These are phyloP conservation scores for Neurospora sublineolata DNA, from an alignment of 495 filamentous ascomycete genomes.

Conservation along the genomic window DNA sequence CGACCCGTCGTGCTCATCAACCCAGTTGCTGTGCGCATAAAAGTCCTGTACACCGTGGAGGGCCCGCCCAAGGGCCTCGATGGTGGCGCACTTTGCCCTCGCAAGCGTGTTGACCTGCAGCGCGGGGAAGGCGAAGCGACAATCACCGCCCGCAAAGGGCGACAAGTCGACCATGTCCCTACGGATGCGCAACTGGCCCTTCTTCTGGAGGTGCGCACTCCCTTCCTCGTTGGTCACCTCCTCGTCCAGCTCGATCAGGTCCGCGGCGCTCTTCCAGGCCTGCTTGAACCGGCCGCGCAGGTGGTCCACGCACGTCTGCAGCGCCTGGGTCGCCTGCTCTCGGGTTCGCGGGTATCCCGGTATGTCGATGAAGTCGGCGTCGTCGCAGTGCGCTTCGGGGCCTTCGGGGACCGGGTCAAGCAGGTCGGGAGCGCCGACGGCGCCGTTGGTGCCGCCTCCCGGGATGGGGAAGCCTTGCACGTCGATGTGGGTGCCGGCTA, in stretches of 20 bases:
- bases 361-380: conserved; percentile 19
- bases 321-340: conserved; percentile 8
- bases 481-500: conserved; percentile 15
- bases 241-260: background rate
- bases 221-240: background rate
- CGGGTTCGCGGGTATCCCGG: conserved; percentile 17
- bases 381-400: conserved; percentile 19
- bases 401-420: conserved; percentile 19
- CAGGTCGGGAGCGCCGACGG: conserved; percentile 19
- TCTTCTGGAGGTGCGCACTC: background rate
- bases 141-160: conserved; percentile 10
- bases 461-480: conserved; percentile 12
- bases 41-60: conserved; percentile 20
- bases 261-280: conserved; percentile 4
- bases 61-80: conserved; percentile 15
- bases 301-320: conserved; percentile 17
- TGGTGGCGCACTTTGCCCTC: conserved; percentile 14
- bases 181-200: conserved; percentile 3
- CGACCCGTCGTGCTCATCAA: conserved; percentile 7
- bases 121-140: conserved; percentile 12
- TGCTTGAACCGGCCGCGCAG: conserved; percentile 18
- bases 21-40: conserved; percentile 23
- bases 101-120: conserved; percentile 9
- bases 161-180: conserved; percentile 10
- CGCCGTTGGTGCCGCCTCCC: conserved; percentile 17